A percentile compares a stretch with the other conserved stretches of the same genome.
Evolutionary conservation across 352 stramenopile genomes (phyloP).

Genomic region (Pythium pyrilobum): DNA sequence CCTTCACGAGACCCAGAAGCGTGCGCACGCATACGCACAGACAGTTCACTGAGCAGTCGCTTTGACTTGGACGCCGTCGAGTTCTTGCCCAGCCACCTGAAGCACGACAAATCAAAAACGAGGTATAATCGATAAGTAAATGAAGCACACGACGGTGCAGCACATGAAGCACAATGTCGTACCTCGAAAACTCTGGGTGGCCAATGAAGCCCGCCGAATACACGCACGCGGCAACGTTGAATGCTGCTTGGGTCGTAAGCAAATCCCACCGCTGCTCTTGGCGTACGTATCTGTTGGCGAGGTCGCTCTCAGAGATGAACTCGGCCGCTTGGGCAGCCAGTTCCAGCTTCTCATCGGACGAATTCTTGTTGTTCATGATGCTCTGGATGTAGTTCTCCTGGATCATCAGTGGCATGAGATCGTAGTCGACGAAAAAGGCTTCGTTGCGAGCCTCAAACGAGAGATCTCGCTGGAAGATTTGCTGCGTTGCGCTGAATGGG

Average conservation of each 20-base stretch:
- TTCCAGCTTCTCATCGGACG: conserved; percentile 79
- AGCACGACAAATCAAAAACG: too few species aligned
- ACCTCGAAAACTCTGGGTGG: conserved; percentile 88
- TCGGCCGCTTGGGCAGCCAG: conserved; percentile 85
- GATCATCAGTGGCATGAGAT: conserved; percentile 96
- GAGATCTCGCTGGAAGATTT: conserved; percentile 86
- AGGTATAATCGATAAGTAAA: too few species aligned
- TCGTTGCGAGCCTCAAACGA: conserved; percentile 90
- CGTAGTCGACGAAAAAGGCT: conserved; percentile 99
- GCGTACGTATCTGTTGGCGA: conserved; percentile 74
- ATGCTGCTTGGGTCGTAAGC: conserved; percentile 87
- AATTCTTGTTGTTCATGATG: conserved; percentile 69
- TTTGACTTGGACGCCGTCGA: conserved; percentile 94
- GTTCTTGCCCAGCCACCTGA: conserved; percentile 98
- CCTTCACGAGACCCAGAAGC: conserved; percentile 82
- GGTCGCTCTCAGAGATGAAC: conserved; percentile 85
- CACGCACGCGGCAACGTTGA: conserved; percentile 87
- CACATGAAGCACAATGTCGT: too few species aligned
- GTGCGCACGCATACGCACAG: conserved; percentile 91
- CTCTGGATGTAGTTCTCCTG: conserved; percentile 89
- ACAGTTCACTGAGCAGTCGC: conserved; percentile 92
- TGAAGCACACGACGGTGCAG: too few species aligned
- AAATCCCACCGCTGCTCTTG: conserved; percentile 93
- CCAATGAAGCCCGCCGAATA: conserved; percentile 81
- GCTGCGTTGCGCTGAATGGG: conserved; percentile 93